Conservation (phyloP, 768 basidiomycete genomes). For the Xanthoconium purpureum region DNA sequence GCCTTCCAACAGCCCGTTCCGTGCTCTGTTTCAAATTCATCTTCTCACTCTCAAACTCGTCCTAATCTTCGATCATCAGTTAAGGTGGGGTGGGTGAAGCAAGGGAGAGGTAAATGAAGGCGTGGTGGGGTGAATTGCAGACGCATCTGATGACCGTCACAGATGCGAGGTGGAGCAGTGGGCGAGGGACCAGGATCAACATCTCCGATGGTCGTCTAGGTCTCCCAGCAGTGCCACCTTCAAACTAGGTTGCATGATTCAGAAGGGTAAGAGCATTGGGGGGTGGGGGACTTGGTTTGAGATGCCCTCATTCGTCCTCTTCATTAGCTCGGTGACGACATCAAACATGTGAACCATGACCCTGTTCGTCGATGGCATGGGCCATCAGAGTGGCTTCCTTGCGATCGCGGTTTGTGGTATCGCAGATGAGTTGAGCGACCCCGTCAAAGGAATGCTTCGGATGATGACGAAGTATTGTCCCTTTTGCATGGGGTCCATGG, state of each 20-base stretch:
- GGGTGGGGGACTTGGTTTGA: slow-evolving; percentile 10
- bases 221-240: slow-evolving; percentile 21
- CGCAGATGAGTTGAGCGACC: slow-evolving; percentile 69
- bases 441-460: slow-evolving; percentile 94
- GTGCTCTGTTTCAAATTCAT: slow-evolving; percentile 39
- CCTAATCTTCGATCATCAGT: slow-evolving; percentile 35
- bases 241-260: slow-evolving; percentile 21
- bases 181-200: slow-evolving; percentile 38
- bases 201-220: slow-evolving; percentile 30
- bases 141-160: slow-evolving; percentile 38
- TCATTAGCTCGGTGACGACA: slow-evolving; percentile 64
- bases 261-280: slow-evolving; percentile 20
- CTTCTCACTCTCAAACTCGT: slow-evolving; percentile 47
- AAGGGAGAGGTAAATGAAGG: slow-evolving; percentile 36
- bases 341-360: too few relatives aligned
- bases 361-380: slow-evolving; percentile 66
- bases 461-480: slow-evolving; percentile 80
- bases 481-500: slow-evolving; percentile 74
- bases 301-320: slow-evolving; percentile 11
- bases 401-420: slow-evolving; percentile 45
- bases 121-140: slow-evolving; percentile 62
- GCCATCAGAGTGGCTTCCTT: slow-evolving; percentile 59
- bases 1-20: slow-evolving; percentile 36
- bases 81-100: background rate
- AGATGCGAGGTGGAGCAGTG: slow-evolving; percentile 30